Percentiles rank a stretch among this genome's conserved stretches.
These are phyloP conservation scores for Colletotrichum caudatum DNA, from an alignment of 2,329 filamentous ascomycete species.

Conservation along the genomic window DNA sequence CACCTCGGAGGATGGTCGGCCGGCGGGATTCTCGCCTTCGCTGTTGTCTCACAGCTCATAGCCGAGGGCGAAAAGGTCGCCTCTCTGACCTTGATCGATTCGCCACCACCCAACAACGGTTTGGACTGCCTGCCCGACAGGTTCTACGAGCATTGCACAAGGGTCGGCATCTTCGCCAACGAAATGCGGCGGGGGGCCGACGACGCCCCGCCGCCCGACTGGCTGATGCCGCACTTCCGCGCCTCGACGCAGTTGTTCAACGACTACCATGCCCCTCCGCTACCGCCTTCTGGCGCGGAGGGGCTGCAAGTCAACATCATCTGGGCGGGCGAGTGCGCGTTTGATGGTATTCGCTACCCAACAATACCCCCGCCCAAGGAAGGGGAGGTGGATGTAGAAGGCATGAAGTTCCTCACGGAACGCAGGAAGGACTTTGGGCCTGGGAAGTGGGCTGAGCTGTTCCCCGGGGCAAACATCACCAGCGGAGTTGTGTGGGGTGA, in stretches of 20 bases:
- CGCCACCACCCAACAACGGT: constrained; percentile 72
- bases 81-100: constrained; percentile 72
- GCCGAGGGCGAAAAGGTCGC: constrained; percentile 68
- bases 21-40: constrained; percentile 78
- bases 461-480: constrained; percentile 70
- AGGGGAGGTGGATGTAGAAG: constrained; percentile 60
- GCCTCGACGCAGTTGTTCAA: constrained; percentile 75
- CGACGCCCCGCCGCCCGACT: constrained; percentile 71
- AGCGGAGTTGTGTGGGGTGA: constrained; percentile 75
- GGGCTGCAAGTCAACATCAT: constrained; percentile 69
- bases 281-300: constrained; percentile 57
- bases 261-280: constrained; percentile 69
- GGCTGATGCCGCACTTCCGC: constrained; percentile 80
- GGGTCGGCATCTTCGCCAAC: constrained; percentile 76
- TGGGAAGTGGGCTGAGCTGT: constrained; percentile 76
- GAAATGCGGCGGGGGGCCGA: constrained; percentile 56
- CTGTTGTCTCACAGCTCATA: constrained; percentile 70
- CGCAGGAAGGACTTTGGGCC: constrained; percentile 78
- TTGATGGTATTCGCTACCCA: constrained; percentile 73
- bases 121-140: constrained; percentile 72
- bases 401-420: constrained; percentile 71
- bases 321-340: constrained; percentile 81
- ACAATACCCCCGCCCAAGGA: constrained; percentile 49
- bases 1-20: constrained; percentile 80
- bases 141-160: constrained; percentile 79